Percentiles rank a stretch among this genome's conserved stretches.
phyloP scores from a whole-genome alignment of 1,139 yeast genomes.

The Yamadazyma blattariae region DNA sequence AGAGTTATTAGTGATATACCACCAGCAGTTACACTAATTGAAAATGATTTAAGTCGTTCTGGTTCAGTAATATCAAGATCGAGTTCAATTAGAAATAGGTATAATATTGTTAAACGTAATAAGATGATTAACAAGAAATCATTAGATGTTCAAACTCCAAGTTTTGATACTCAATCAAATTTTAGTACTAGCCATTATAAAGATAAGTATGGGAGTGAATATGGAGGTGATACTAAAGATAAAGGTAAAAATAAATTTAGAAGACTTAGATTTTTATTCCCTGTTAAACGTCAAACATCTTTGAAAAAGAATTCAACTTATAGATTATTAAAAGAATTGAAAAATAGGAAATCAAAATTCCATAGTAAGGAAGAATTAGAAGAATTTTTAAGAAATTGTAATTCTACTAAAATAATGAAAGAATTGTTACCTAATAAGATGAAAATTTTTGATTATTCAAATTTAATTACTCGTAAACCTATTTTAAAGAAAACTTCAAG shows the following conservation, averaged over 20 bases:
- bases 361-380: conserved; percentile 24
- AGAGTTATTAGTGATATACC: conserved; percentile 11
- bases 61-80: conserved; percentile 31
- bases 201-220: background rate
- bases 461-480: conserved; percentile 21
- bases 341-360: conserved; percentile 22
- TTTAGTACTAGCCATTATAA: conserved; percentile 1
- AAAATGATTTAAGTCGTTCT: conserved; percentile 18
- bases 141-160: conserved; percentile 9
- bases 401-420: conserved; percentile 23
- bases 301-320: conserved; percentile 24
- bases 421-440: conserved; percentile 30
- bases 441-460: conserved; percentile 23
- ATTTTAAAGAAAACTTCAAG: conserved; percentile 11
- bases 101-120: conserved; percentile 28
- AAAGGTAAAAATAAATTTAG: background rate
- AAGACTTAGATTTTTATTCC: conserved; percentile 25
- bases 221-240: background rate
- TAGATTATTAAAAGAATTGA: conserved; percentile 13
- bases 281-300: conserved; percentile 35
- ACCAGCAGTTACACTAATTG: conserved; percentile 30
- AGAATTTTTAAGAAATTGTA: conserved; percentile 20
- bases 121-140: conserved; percentile 25
- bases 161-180: conserved; percentile 5
- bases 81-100: conserved; percentile 32